Evolutionary conservation across 164 flowering plant genomes (phyloP), one percentile per base, ranked within the genome.

Genomic region (Umbellularia californica): DNA sequence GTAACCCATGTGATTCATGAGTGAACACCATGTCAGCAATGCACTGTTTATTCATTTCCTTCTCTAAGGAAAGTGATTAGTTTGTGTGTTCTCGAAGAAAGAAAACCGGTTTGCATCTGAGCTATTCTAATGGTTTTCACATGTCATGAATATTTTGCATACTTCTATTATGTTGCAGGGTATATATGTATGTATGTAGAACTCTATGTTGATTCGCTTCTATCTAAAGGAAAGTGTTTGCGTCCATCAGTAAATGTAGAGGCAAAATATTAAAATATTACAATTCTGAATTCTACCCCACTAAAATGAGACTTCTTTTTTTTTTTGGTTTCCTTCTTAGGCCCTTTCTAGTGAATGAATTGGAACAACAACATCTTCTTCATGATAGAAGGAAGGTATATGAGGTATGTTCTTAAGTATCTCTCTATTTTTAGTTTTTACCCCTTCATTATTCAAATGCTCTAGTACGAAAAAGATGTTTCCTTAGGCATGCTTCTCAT

Each of bases 311-410:
- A 41, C 47, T 7, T 7, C 3, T 41, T 30, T 2, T 10, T 41
- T 3, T 23, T 41, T 67, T 68, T 50, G 71, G 17, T 66, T 20
- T 27, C 47, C 28, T 65, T 77, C 24, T 73, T 83, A 96, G 99
- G 89, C 99, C 99, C 52, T 96, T 88, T 80, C 82, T 96, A 17
- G 95, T 94, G 12, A 96, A 96, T 87, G 97, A 96, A 73, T 76
- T 96, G 77, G 93, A 84, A 76, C 92, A 80, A 65, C 99, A 96
- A 73, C 87, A 89, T 82, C 99, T 96, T 72, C 97, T 96, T 73
- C 99, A 92, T 84, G 99, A 96, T 71, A 84, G 99, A 77, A 87
- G 98, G 83, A 94, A 96, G 86, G 99, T 96, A 13, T 96, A 96
- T 72, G 98, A 96, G 99, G 99, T 84, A 78, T 67, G 66, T 62